These are phyloP conservation scores for Lasiodiplodia citricola DNA, from an alignment of 2,329 filamentous ascomycete species.

Conservation along the genomic window DNA sequence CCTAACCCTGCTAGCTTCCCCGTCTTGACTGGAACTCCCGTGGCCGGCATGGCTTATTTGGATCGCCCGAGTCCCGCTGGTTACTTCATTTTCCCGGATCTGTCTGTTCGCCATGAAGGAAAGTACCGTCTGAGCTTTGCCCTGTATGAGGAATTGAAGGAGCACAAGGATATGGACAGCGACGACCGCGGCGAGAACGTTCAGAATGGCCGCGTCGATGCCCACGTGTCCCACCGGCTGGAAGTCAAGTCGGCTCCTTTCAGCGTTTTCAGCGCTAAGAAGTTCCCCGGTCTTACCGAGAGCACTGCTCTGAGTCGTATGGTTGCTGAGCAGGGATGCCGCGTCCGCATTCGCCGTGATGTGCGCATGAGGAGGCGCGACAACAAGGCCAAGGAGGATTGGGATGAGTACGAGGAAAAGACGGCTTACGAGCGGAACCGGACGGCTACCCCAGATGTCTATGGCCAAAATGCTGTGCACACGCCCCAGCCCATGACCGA, in stretches of 20 bases:
- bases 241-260: conserved; percentile 90
- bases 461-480: conserved; percentile 47
- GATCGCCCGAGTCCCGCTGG: conserved; percentile 80
- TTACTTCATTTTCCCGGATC: conserved; percentile 97
- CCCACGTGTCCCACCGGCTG: conserved; percentile 80
- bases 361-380: conserved; percentile 88
- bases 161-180: conserved; percentile 75
- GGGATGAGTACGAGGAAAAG: conserved; percentile 69
- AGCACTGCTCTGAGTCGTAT: conserved; percentile 88
- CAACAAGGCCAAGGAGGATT: conserved; percentile 67
- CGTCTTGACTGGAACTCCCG: conserved; percentile 90
- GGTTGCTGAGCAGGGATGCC: conserved; percentile 95
- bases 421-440: conserved; percentile 54
- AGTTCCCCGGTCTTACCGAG: conserved; percentile 91
- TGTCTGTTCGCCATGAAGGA: conserved; percentile 94
- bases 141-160: conserved; percentile 91
- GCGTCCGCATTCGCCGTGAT: conserved; percentile 92
- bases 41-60: conserved; percentile 94
- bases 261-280: conserved; percentile 94
- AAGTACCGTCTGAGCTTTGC: conserved; percentile 91
- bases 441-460: conserved; percentile 57
- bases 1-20: conserved; percentile 71
- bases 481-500: conserved; percentile 38
- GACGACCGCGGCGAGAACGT: conserved; percentile 46
- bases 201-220: conserved; percentile 41